These are phyloP conservation scores for Groenewaldozyma sp. DNA, from an alignment of 1,139 yeast species.

Conservation along the genomic window DNA sequence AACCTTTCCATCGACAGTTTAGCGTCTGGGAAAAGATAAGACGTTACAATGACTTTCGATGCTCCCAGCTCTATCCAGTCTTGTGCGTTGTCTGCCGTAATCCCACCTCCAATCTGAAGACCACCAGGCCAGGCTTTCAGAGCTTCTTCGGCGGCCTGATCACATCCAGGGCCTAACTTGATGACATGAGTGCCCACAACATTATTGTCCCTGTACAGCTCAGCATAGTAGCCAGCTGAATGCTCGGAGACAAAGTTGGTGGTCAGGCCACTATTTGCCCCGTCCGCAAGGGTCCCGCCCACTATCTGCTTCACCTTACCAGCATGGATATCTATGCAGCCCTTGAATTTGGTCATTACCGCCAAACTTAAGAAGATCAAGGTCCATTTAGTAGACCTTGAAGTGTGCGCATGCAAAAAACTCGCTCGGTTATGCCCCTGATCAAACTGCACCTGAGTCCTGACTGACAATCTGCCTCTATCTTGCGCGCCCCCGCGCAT, in stretches of 20 bases:
- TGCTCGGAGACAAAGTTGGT: conserved; percentile 78
- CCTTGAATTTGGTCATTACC: conserved; percentile 77
- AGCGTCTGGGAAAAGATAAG: conserved; percentile 68
- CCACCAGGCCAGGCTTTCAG: conserved; percentile 60
- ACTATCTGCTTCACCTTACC: conserved; percentile 96
- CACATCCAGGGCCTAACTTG: conserved; percentile 80
- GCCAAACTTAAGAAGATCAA: background rate
- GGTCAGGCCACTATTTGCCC: conserved; percentile 31
- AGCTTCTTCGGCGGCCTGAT: conserved; percentile 73
- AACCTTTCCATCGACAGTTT: conserved; percentile 53
- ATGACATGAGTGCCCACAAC: conserved; percentile 85
- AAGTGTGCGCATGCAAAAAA: no score
- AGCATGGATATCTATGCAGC: conserved; percentile 89
- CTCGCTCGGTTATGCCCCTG: no score
- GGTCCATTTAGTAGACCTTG: no score
- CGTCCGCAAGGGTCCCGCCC: conserved; percentile 68
- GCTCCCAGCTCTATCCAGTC: conserved; percentile 66
- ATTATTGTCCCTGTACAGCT: conserved; percentile 49
- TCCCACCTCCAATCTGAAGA: conserved; percentile 92
- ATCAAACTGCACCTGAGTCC: no score
- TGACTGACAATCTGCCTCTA: no score
- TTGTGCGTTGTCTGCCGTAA: conserved; percentile 60
- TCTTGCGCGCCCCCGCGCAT: no score
- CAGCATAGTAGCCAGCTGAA: conserved; percentile 68
- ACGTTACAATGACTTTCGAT: conserved; percentile 81